These are phyloP conservation scores for Lasiodiplodia sp. DNA, from an alignment of 2,329 filamentous ascomycete species.

Conservation along the genomic window DNA sequence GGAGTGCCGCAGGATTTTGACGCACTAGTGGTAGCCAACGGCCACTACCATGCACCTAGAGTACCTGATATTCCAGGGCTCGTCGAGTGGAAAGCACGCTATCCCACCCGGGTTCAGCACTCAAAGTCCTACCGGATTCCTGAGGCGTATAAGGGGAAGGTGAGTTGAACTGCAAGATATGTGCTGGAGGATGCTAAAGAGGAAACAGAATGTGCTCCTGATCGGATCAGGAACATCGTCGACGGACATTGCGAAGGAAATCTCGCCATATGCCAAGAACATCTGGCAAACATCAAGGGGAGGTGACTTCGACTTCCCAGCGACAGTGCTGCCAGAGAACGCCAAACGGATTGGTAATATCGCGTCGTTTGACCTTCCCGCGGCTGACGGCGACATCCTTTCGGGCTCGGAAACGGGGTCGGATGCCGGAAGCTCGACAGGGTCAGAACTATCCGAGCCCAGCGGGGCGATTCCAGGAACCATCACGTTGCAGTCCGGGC, in stretches of 20 bases:
- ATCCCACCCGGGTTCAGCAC: slow-evolving; percentile 56
- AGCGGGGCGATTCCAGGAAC: slow-evolving; percentile 56
- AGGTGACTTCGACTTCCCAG: slow-evolving; percentile 66
- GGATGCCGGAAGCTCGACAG: slow-evolving; percentile 5
- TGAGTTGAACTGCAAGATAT: slow-evolving; percentile 39
- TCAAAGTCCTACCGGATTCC: slow-evolving; percentile 61
- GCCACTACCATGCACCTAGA: slow-evolving; percentile 61
- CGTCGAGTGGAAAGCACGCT: slow-evolving; percentile 53
- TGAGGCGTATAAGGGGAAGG: slow-evolving; percentile 60
- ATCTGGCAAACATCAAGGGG: slow-evolving; percentile 66
- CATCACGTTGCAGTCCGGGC: slow-evolving; percentile 62
- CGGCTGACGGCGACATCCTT: background rate
- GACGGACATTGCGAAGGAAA: slow-evolving; percentile 61
- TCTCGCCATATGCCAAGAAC: slow-evolving; percentile 52
- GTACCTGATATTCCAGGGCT: slow-evolving; percentile 60
- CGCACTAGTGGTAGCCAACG: slow-evolving; percentile 60
- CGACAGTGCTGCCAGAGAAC: slow-evolving; percentile 61
- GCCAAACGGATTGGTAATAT: slow-evolving; percentile 62
- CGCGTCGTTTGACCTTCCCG: slow-evolving; percentile 50
- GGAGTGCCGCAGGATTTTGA: slow-evolving; percentile 53
- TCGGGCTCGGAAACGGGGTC: slow-evolving; percentile 14
- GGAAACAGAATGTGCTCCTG: slow-evolving; percentile 58
- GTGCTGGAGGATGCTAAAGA: slow-evolving; percentile 34
- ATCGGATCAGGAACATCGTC: slow-evolving; percentile 65
- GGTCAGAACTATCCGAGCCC: slow-evolving; percentile 9